Evolutionary conservation across 2,329 filamentous ascomycete species (phyloP).

Genomic region (Paecilomyces fulvus): DNA sequence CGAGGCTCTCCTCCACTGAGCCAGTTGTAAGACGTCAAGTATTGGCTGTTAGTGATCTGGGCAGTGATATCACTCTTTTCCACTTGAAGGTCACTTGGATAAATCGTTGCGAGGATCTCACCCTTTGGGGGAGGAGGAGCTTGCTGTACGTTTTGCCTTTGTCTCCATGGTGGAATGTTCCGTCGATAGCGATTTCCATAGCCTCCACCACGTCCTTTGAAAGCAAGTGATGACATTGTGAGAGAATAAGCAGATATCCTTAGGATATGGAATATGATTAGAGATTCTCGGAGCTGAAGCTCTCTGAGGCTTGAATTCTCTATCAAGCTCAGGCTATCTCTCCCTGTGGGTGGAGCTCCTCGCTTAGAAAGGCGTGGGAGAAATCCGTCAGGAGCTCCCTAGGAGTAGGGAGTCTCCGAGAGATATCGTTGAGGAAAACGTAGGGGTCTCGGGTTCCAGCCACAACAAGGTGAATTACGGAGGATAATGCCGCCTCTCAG

Average conservation of each 20-base stretch:
- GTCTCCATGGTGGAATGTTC: not conserved
- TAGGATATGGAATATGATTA: not conserved
- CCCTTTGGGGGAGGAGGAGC: constrained; percentile 9
- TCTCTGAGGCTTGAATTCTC: too few species aligned
- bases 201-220: not conserved
- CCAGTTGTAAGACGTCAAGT: constrained; percentile 49
- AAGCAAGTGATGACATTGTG: not conserved
- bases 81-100: constrained; percentile 5
- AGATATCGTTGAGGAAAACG: too few species aligned
- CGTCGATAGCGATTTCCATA: not conserved
- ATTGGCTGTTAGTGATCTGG: constrained; percentile 31
- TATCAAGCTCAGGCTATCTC: too few species aligned
- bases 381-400: too few species aligned
- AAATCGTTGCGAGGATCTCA: constrained; percentile 9
- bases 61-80: constrained; percentile 1
- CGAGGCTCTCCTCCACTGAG: constrained; percentile 24
- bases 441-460: too few species aligned
- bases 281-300: too few species aligned
- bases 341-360: too few species aligned
- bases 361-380: too few species aligned
- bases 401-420: too few species aligned
- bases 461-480: too few species aligned
- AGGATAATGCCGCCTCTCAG: too few species aligned
- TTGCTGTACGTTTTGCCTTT: not conserved
- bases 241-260: not conserved